These are phyloP conservation scores for Zygosaccharomyces rouxii DNA, from an alignment of 805 yeast genomes.

Conservation along the genomic window DNA sequence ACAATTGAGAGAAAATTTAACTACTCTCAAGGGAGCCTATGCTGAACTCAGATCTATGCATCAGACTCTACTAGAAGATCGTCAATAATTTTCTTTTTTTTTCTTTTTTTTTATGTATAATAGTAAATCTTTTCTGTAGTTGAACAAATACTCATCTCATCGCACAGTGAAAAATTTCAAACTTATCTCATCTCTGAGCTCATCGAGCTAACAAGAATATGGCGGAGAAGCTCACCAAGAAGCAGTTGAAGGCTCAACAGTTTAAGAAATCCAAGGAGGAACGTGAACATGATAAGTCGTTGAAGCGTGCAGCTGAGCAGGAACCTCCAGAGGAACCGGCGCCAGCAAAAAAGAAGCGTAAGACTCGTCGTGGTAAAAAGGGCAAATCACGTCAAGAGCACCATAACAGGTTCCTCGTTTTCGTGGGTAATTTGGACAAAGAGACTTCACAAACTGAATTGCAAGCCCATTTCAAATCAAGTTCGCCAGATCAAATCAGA, in stretches of 20 bases:
- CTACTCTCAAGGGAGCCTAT: conserved; percentile 54
- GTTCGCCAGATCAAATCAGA: conserved; percentile 72
- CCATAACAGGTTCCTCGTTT: conserved; percentile 68
- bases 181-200: neutral
- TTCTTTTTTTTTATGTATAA: neutral
- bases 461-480: conserved; percentile 63
- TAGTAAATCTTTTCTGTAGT: neutral
- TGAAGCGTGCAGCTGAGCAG: conserved; percentile 25
- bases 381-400: conserved; percentile 42
- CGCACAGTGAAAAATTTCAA: conserved; percentile 5
- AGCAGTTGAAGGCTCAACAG: conserved; percentile 35
- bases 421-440: conserved; percentile 88
- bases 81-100: neutral
- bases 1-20: conserved; percentile 44
- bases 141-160: conserved; percentile 5
- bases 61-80: conserved; percentile 36
- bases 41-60: conserved; percentile 54
- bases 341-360: conserved; percentile 50
- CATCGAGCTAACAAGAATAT: conserved; percentile 12
- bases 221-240: conserved; percentile 35
- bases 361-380: conserved; percentile 70
- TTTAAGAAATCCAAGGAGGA: conserved; percentile 33
- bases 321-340: conserved; percentile 23
- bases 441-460: conserved; percentile 60
- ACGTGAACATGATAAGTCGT: conserved; percentile 25